These are phyloP conservation scores for Blumeria hordei DNA, from an alignment of 2,329 filamentous ascomycete genomes.

Conservation along the genomic window DNA sequence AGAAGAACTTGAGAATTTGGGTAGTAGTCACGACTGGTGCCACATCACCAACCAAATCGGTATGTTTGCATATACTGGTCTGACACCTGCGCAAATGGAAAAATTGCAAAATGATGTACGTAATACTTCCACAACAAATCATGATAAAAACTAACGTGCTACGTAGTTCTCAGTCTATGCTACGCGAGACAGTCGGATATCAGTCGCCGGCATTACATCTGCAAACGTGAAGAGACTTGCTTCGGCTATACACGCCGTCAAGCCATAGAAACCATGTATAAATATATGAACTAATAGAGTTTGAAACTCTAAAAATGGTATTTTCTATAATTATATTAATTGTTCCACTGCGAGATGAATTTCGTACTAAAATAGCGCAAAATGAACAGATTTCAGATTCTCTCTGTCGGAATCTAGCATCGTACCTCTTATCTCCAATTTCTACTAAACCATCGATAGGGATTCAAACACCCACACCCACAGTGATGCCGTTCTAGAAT, in stretches of 20 bases:
- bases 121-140: conserved; percentile 9
- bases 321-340: too few relatives aligned
- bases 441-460: too few relatives aligned
- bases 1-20: conserved; percentile 81
- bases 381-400: too few relatives aligned
- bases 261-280: conserved; percentile 16
- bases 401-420: too few relatives aligned
- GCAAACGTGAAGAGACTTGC: conserved; percentile 60
- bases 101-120: conserved; percentile 60
- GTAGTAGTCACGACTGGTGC: conserved; percentile 92
- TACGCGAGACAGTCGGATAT: conserved; percentile 77
- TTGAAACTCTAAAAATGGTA: too few relatives aligned
- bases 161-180: conserved; percentile 74
- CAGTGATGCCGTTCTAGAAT: too few relatives aligned
- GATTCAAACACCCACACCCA: too few relatives aligned
- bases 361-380: too few relatives aligned
- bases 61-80: conserved; percentile 97
- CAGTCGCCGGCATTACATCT: conserved; percentile 60
- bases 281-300: background rate
- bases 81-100: conserved; percentile 81
- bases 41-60: conserved; percentile 98
- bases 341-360: too few relatives aligned
- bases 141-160: conserved; percentile 3
- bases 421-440: too few relatives aligned
- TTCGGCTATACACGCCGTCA: conserved; percentile 66